Conservation (phyloP, 495 filamentous ascomycete genomes). For the Aspergillus bertholletiae region DNA sequence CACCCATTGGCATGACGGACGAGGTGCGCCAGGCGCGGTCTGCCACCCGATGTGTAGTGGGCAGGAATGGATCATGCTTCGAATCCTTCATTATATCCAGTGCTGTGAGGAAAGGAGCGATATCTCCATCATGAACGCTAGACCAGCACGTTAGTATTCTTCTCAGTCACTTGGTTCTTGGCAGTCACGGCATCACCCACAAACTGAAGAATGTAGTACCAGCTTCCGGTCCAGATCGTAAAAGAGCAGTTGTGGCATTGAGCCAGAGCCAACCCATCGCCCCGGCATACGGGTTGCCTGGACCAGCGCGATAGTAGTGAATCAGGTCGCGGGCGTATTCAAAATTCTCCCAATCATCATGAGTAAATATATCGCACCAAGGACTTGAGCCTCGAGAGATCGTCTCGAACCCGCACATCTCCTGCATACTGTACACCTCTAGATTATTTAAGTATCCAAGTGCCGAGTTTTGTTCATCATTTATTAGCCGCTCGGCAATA, state of each 20-base stretch:
- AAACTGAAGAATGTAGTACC: constrained; percentile 57
- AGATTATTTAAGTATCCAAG: constrained; percentile 32
- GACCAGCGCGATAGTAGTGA: constrained; percentile 59
- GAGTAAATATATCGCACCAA: constrained; percentile 58
- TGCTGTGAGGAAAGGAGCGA: constrained; percentile 52
- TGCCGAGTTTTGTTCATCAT: constrained; percentile 36
- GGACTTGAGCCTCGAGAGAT: constrained; percentile 49
- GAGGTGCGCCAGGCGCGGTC: constrained; percentile 52
- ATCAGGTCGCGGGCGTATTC: constrained; percentile 59
- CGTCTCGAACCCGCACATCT: constrained; percentile 60
- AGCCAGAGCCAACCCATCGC: constrained; percentile 62
- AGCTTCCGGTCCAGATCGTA: constrained; percentile 42
- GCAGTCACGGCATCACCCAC: constrained; percentile 28
- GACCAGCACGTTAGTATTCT: neutral
- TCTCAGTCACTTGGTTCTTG: neutral
- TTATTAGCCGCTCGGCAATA: constrained; percentile 41
- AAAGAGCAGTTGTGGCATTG: constrained; percentile 52
- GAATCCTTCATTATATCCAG: constrained; percentile 49
- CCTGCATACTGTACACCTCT: constrained; percentile 59
- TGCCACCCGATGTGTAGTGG: constrained; percentile 34
- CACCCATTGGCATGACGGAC: constrained; percentile 56
- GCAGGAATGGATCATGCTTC: constrained; percentile 36
- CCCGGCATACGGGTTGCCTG: constrained; percentile 53
- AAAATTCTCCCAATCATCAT: constrained; percentile 53
- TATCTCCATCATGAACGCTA: constrained; percentile 59